Conservation (phyloP, 2,329 filamentous ascomycete genomes). For the Apiospora kogelbergensis region DNA sequence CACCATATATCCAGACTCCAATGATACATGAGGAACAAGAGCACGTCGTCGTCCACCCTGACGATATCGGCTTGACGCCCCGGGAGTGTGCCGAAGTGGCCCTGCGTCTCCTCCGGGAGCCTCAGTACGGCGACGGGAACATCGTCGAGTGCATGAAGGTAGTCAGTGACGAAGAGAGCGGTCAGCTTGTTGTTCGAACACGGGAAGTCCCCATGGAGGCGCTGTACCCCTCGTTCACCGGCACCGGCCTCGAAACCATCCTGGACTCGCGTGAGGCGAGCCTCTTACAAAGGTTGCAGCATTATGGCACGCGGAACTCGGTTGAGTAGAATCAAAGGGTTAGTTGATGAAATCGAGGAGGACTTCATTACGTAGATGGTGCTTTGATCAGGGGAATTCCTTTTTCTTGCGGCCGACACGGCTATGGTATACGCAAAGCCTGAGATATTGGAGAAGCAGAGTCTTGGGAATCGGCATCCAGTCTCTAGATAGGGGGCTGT, state of each 20-base stretch:
- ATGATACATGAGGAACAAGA: slow-evolving; percentile 10
- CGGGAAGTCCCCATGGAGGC: neutral
- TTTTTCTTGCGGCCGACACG: too few relatives aligned
- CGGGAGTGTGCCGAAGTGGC: slow-evolving; percentile 33
- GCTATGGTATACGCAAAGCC: too few relatives aligned
- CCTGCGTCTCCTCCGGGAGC: slow-evolving; percentile 21
- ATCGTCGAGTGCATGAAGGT: slow-evolving; percentile 12
- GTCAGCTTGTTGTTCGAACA: neutral
- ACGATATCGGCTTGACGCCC: slow-evolving; percentile 30
- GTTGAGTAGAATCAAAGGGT: neutral
- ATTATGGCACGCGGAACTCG: neutral
- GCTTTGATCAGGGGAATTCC: too few relatives aligned
- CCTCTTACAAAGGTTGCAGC: neutral
- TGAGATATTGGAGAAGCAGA: too few relatives aligned
- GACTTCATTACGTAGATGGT: too few relatives aligned
- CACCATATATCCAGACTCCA: neutral
- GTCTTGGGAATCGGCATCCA: too few relatives aligned
- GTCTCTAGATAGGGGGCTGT: too few relatives aligned
- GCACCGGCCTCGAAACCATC: neutral
- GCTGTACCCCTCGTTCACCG: neutral
- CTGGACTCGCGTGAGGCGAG: neutral
- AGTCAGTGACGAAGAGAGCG: neutral
- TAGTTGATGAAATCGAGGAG: too few relatives aligned
- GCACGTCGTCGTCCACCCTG: slow-evolving; percentile 24
- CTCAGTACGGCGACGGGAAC: slow-evolving; percentile 15